Conservation (phyloP, 2,329 filamentous ascomycete genomes). For the Trichoderma asperellum region DNA sequence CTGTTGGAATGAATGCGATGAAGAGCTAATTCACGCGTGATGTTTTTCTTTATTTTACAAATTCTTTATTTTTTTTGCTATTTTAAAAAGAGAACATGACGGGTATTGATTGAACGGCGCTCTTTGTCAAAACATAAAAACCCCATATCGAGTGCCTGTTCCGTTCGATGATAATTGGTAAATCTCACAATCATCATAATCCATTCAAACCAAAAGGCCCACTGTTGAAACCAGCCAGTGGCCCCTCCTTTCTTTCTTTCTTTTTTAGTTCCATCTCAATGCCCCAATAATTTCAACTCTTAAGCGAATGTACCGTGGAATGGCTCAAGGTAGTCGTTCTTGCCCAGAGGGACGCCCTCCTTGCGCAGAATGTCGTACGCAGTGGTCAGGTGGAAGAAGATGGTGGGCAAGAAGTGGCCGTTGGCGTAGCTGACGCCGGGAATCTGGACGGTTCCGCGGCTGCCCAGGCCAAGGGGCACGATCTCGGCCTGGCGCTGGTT, state of each 20-base stretch:
- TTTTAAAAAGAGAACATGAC: neutral
- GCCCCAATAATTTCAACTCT: neutral
- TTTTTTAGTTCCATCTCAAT: neutral
- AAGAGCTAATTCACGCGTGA: neutral
- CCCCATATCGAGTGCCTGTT: neutral
- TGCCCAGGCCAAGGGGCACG: constrained; percentile 40
- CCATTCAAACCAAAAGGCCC: neutral
- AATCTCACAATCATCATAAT: neutral
- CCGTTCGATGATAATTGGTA: neutral
- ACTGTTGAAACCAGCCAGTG: neutral
- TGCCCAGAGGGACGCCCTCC: constrained; percentile 65
- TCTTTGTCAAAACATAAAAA: neutral
- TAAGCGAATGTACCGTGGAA: constrained; percentile 34
- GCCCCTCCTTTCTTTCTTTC: no score
- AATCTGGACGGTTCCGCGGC: constrained; percentile 36
- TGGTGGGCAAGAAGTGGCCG: constrained; percentile 59
- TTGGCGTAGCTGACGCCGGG: constrained; percentile 48
- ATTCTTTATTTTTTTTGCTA: neutral
- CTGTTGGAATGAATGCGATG: neutral
- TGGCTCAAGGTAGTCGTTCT: constrained; percentile 55
- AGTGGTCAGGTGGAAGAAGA: constrained; percentile 66
- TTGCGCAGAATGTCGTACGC: constrained; percentile 64
- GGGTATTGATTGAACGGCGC: constrained; percentile 15
- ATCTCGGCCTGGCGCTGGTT: constrained; percentile 39
- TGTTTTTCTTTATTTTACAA: neutral